Evolutionary conservation across 1,284 basidiomycete species (phyloP).

Genomic region (Termitomyces sp.): DNA sequence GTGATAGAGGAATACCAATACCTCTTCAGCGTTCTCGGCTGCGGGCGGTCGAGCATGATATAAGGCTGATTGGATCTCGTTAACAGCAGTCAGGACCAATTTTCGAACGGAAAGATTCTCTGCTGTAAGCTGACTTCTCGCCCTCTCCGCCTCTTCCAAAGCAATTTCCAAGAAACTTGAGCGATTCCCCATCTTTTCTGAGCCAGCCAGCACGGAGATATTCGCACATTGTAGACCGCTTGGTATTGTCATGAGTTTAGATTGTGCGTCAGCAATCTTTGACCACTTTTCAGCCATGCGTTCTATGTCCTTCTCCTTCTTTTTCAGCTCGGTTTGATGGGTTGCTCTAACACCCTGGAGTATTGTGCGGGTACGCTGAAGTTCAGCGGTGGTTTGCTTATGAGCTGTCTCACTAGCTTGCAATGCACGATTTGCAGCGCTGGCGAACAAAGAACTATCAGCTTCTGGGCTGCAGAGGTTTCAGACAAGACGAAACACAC

Average conservation of each 20-base stretch:
- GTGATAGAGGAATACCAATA: conserved; percentile 16
- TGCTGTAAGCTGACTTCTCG: conserved; percentile 58
- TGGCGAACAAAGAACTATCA: conserved; percentile 23
- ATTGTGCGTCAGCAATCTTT: conserved; percentile 65
- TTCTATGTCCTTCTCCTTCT: conserved; percentile 77
- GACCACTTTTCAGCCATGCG: conserved; percentile 73
- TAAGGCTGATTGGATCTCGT: conserved; percentile 59
- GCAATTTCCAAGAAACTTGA: conserved; percentile 64
- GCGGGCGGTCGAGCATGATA: conserved; percentile 37
- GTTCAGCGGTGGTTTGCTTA: conserved; percentile 61
- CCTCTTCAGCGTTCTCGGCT: conserved; percentile 41
- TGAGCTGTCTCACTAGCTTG: conserved; percentile 59
- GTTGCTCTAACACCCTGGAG: conserved; percentile 63
- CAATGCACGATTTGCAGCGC: conserved; percentile 49
- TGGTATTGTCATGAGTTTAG: conserved; percentile 40
- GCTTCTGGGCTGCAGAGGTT: background rate
- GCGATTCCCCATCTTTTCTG: conserved; percentile 43
- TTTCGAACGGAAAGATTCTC: conserved; percentile 70
- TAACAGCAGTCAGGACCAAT: conserved; percentile 65
- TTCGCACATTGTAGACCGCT: conserved; percentile 58
- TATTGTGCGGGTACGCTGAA: conserved; percentile 60
- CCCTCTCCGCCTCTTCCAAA: conserved; percentile 69
- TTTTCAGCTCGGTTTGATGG: conserved; percentile 73
- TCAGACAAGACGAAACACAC: conserved; percentile 41
- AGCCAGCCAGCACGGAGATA: conserved; percentile 43